Conservation (phyloP, 345 rosid genomes). For the Aethionema arabicum region DNA sequence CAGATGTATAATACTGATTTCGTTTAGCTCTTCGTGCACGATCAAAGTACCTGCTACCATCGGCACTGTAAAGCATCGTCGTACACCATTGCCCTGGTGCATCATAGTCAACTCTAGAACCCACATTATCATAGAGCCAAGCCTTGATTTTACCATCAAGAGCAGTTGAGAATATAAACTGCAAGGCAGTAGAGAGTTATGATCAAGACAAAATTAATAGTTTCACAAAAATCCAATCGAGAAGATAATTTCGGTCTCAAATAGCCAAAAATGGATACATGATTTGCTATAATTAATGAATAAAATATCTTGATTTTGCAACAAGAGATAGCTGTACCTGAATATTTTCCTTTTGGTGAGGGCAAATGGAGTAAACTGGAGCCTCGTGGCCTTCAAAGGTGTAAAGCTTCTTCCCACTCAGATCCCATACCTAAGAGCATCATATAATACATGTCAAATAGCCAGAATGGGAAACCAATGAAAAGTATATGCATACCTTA, state of each 20-base stretch:
- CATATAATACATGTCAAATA: conserved; percentile 13
- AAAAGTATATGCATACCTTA: conserved; percentile 12
- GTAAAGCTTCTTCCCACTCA: conserved; percentile 28
- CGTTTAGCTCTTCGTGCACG: conserved; percentile 10
- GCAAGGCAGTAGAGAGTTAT: conserved; percentile 26
- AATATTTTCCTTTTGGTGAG: conserved; percentile 30
- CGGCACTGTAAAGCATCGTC: conserved; percentile 81
- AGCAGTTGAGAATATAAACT: conserved; percentile 91
- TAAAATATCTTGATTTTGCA: conserved; percentile 1
- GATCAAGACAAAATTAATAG: background rate
- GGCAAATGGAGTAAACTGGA: conserved; percentile 39
- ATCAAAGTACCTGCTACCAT: conserved; percentile 63
- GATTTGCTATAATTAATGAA: background rate
- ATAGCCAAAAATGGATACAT: background rate
- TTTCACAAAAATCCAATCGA: conserved; percentile 1
- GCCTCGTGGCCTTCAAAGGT: conserved; percentile 42
- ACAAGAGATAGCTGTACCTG: conserved; percentile 23
- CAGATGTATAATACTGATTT: background rate
- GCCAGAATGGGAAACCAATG: background rate
- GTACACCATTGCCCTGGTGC: conserved; percentile 84
- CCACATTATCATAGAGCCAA: conserved; percentile 76
- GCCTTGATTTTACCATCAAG: conserved; percentile 91
- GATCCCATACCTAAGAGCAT: conserved; percentile 41
- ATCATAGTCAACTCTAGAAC: conserved; percentile 89
- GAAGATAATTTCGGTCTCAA: background rate